Evolutionary conservation across 768 basidiomycete species (phyloP).

Genomic region (Tubosaeta brunneosetosa): DNA sequence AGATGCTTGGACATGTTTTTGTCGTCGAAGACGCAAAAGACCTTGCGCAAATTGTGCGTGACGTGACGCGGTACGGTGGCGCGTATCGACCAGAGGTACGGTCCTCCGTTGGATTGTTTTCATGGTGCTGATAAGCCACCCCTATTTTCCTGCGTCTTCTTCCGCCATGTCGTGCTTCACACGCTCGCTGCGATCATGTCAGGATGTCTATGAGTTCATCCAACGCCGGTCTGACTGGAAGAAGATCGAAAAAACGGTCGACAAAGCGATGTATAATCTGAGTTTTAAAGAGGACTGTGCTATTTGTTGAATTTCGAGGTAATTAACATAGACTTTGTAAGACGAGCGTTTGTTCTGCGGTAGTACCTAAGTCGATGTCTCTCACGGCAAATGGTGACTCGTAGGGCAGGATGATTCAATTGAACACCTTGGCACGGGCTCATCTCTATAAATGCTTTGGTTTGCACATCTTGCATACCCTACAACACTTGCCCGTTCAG

Average conservation of each 20-base stretch:
- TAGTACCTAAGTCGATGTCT: neutral
- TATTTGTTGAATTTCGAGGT: conserved; percentile 27
- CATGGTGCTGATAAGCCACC: neutral
- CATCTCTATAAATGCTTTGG: too few relatives aligned
- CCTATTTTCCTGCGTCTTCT: neutral
- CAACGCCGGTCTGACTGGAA: conserved; percentile 96
- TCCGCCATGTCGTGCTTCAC: neutral
- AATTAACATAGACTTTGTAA: neutral
- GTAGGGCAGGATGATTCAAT: too few relatives aligned
- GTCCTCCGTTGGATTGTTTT: neutral
- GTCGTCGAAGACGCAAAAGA: conserved; percentile 96
- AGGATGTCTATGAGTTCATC: conserved; percentile 96
- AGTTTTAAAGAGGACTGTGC: conserved; percentile 92
- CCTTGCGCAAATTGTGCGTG: conserved; percentile 90
- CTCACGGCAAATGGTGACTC: too few relatives aligned
- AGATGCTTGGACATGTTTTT: conserved; percentile 96
- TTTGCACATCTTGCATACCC: conserved; percentile 49
- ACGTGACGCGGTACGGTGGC: conserved; percentile 93
- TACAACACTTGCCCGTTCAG: conserved; percentile 73
- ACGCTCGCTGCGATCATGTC: neutral
- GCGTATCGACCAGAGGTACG: conserved; percentile 88
- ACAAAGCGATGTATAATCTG: conserved; percentile 91
- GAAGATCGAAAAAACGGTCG: conserved; percentile 94
- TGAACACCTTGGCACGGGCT: too few relatives aligned
- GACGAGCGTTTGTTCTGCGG: neutral